Conservation (phyloP, 163 green algal genomes). For the Botryococcus braunii region DNA sequence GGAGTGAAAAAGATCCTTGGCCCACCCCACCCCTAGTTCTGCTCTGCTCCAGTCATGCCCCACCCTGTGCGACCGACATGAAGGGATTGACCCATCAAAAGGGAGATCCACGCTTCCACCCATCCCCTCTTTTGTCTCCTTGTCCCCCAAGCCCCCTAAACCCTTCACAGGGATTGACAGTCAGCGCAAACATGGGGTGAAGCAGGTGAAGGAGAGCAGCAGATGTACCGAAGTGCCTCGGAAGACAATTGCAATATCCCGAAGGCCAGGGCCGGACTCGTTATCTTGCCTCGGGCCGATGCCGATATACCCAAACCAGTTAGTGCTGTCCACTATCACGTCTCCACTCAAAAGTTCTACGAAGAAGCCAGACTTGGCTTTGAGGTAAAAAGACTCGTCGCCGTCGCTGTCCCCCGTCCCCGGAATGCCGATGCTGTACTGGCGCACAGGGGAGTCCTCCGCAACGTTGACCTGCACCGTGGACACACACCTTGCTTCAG, state of each 20-base stretch:
- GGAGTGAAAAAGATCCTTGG: too few species aligned
- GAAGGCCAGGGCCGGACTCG: neutral
- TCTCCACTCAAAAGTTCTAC: neutral
- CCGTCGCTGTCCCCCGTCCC: neutral
- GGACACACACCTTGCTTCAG: too few species aligned
- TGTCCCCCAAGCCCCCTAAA: too few species aligned
- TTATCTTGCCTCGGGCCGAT: neutral
- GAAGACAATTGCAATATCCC: slow-evolving; percentile 8
- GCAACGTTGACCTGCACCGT: slow-evolving; percentile 4
- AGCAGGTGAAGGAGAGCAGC: too few species aligned
- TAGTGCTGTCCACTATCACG: neutral
- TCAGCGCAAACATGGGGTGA: too few species aligned
- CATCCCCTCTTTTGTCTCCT: too few species aligned
- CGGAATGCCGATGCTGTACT: neutral
- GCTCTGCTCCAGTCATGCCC: too few species aligned
- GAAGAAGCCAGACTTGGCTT: slow-evolving; percentile 4
- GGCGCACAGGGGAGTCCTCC: neutral
- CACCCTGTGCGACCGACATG: too few species aligned
- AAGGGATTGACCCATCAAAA: too few species aligned
- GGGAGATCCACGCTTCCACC: too few species aligned
- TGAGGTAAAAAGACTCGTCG: slow-evolving; percentile 1
- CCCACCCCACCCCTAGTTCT: too few species aligned
- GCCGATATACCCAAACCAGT: slow-evolving; percentile 8
- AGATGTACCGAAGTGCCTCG: neutral
- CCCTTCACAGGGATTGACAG: too few species aligned